Base-by-base conservation (phyloP, 139 green algal genomes). In the Microglena sp. region DNA sequence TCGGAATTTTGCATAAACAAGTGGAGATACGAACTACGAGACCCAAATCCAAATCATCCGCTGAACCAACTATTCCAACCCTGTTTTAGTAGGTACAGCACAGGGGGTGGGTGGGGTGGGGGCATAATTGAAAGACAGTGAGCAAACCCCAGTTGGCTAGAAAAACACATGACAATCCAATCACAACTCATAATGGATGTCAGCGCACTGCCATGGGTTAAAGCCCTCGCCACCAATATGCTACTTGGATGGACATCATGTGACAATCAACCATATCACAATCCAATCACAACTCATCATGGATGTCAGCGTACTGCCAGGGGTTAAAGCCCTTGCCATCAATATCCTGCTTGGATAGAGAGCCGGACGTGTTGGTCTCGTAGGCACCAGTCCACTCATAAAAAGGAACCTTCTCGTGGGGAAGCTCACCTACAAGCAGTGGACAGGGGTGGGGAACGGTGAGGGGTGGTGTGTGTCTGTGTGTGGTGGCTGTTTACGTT, bases 121-220 rank as follows among this genome's bases (percentile, higher is more conserved):
- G n/a, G n/a, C n/a, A n/a, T n/a, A n/a, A n/a, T n/a, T n/a, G n/a
- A n/a, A n/a, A n/a, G n/a, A n/a, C n/a, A n/a, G n/a, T n/a, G n/a
- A n/a, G n/a, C n/a, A n/a, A n/a, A n/a, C n/a, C n/a, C n/a, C n/a
- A n/a, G n/a, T n/a, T n/a, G n/a, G n/a, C n/a, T n/a, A n/a, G n/a
- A n/a, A n/a, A n/a, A n/a, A n/a, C n/a, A n/a, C n/a, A n/a, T n/a
- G n/a, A n/a, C n/a, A n/a, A n/a, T n/a, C n/a, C 53, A 26, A 60
- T 63, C 30, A 70, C 0, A 65, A 8, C 11, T 5, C 21, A 21
- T 67, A 46, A 26, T 87, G 86, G 6, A 90, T 67, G 24, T 84
- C 70, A 11, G 86, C 77, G 69, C 78, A 92, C 61, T 84, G 67
- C 86, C 86, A 92, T n/a, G 86, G 86, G 43, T n/a, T 64, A 64